Base-by-base conservation (phyloP, 2,329 filamentous ascomycete species). In the Fusarium siculi region DNA sequence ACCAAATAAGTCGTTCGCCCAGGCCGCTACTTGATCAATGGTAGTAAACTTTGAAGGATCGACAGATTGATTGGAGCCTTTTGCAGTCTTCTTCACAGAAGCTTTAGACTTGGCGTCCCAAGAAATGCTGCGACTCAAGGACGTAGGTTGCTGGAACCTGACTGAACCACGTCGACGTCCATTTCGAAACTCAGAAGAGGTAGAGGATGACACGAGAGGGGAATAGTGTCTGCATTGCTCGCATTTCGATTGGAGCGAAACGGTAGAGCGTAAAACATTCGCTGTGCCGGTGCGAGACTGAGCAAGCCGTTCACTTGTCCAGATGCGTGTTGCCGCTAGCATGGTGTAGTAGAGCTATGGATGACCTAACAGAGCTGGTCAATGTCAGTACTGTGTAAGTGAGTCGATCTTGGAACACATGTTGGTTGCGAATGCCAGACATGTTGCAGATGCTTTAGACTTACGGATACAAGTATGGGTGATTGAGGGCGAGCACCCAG, bases 141-240 rank as follows among this genome's bases (percentile, higher is more conserved):
- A 79, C 60, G 88, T 84, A 65, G 82, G 78, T 72, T 85, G 85
- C 65, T 84, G 86, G 73, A 87, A 83, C 49, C 84, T 85, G 16
- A 84, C 43, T 8, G 76, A 68, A 59, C 84, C 82, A 68, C 84
- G 81, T 18, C 84, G 86, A 56, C 84, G 84, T 36, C 84, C 68
- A 57, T 88, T 84, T 43, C 83, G 81, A 25, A 81, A 79, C 23
- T 85, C 81, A 19, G 80, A 78, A 69, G 87, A 83, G 34, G 83
- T 72, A 49, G 82, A 82, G 36, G 84, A 82, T 84, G 87, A 88
- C 23, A 83, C 73, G 57, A 82, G 84, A 66, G 89, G 84, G 66
- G 87, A 85, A 68, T 89, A 87, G 40, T 76, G 77, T 40, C 89
- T 85, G 74, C 47, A 66, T 60, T 79, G 79, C 15, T 70, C 47